phyloP scores from a whole-genome alignment of 805 yeast genomes.

The Hanseniaspora occidentalis region DNA sequence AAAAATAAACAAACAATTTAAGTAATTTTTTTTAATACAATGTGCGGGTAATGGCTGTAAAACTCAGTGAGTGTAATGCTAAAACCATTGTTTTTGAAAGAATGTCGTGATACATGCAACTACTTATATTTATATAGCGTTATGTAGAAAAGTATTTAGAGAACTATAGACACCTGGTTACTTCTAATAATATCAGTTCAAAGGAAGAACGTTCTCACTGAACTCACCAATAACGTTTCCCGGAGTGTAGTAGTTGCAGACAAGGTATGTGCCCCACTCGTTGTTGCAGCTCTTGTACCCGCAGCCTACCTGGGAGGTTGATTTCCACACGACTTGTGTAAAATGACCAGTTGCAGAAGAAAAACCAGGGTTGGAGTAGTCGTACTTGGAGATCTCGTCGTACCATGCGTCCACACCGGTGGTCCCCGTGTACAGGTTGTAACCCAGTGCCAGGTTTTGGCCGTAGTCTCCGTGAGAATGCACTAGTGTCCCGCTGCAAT shows the following conservation, averaged over 20 bases:
- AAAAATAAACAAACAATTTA: neutral
- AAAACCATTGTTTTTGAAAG: slow-evolving; percentile 14
- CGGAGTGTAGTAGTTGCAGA: slow-evolving; percentile 64
- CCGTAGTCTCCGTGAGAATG: slow-evolving; percentile 71
- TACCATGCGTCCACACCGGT: slow-evolving; percentile 68
- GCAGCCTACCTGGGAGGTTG: slow-evolving; percentile 61
- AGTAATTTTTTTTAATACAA: slow-evolving; percentile 2
- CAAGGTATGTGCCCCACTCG: slow-evolving; percentile 46
- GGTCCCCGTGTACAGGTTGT: slow-evolving; percentile 25
- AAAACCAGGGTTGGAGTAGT: slow-evolving; percentile 37
- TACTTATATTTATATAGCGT: slow-evolving; percentile 8
- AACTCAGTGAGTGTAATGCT: slow-evolving; percentile 12
- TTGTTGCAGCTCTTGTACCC: slow-evolving; percentile 50
- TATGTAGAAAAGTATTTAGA: neutral
- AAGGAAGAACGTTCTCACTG: slow-evolving; percentile 21
- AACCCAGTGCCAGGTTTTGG: slow-evolving; percentile 73
- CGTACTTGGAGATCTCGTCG: slow-evolving; percentile 45
- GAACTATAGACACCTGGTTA: slow-evolving; percentile 5
- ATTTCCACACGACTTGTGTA: slow-evolving; percentile 75
- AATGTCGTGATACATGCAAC: slow-evolving; percentile 11
- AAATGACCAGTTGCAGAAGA: slow-evolving; percentile 57
- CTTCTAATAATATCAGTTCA: slow-evolving; percentile 2
- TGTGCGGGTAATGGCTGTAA: slow-evolving; percentile 14
- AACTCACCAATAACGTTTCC: slow-evolving; percentile 58
- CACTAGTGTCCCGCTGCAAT: slow-evolving; percentile 40